Conservation (phyloP, 139 green algal genomes). For the Chlorokybus atmophyticus region DNA sequence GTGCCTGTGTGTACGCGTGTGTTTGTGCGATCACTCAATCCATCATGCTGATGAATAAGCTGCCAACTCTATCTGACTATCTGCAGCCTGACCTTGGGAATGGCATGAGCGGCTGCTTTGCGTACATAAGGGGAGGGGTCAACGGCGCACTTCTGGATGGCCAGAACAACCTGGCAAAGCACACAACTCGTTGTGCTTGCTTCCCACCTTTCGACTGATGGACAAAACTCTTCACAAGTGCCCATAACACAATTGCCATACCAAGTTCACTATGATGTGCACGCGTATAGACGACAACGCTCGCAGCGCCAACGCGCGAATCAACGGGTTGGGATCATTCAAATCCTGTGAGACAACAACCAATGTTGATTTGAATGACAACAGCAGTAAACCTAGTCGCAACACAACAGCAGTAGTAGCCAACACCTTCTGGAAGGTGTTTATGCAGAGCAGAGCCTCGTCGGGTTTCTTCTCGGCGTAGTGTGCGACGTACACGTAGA, state of each 20-base stretch:
- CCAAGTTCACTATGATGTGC: conserved; percentile 6
- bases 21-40: too few relatives aligned
- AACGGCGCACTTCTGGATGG: conserved; percentile 9
- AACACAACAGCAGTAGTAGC: too few relatives aligned
- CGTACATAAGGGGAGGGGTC: conserved; percentile 28
- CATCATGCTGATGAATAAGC: too few relatives aligned
- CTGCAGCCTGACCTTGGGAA: conserved; percentile 25
- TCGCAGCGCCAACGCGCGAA: conserved; percentile 31
- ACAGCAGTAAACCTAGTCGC: too few relatives aligned
- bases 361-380: too few relatives aligned
- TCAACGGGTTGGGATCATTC: conserved; percentile 16
- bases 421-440: conserved; percentile 38
- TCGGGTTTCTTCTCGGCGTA: conserved; percentile 35
- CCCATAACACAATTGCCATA: not conserved
- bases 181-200: not conserved
- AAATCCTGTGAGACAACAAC: too few relatives aligned
- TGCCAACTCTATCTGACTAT: too few relatives aligned
- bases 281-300: conserved; percentile 34
- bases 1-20: too few relatives aligned
- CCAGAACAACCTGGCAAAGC: not conserved
- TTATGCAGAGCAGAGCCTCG: conserved; percentile 36
- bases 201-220: not conserved
- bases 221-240: not conserved
- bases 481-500: conserved; percentile 36
- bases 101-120: conserved; percentile 14